Percentiles rank a stretch among this genome's conserved stretches.
Evolutionary conservation across 2,329 filamentous ascomycete species (phyloP).

Genomic region (Akanthomyces muscarius): DNA sequence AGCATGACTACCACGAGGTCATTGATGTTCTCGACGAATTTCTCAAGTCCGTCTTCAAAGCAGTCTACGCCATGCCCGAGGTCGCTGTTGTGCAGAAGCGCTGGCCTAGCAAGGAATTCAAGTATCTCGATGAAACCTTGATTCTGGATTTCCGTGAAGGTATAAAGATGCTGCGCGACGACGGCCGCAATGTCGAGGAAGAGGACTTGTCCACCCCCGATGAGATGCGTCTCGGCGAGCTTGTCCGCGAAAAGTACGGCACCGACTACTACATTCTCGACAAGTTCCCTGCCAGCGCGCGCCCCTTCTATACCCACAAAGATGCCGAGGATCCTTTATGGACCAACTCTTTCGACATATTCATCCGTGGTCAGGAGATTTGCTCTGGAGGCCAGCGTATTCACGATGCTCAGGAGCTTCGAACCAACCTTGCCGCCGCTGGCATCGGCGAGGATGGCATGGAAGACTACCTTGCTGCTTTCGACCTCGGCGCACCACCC

Average conservation of each 20-base stretch:
- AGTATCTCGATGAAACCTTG: constrained; percentile 82
- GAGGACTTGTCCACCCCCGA: constrained; percentile 83
- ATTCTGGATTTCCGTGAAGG: constrained; percentile 76
- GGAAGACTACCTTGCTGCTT: constrained; percentile 86
- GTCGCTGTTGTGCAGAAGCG: constrained; percentile 76
- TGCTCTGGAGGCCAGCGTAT: constrained; percentile 92
- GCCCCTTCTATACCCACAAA: constrained; percentile 89
- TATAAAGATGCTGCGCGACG: constrained; percentile 76
- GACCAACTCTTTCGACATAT: constrained; percentile 95
- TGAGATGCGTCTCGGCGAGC: constrained; percentile 77
- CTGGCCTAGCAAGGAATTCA: constrained; percentile 81
- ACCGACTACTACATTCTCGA: constrained; percentile 94
- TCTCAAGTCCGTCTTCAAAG: constrained; percentile 66
- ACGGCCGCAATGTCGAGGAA: constrained; percentile 67
- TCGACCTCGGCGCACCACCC: constrained; percentile 82
- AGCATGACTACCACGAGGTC: constrained; percentile 85
- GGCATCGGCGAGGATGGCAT: constrained; percentile 78
- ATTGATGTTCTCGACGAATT: constrained; percentile 72
- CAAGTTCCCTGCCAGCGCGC: constrained; percentile 80
- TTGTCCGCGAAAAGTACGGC: constrained; percentile 80
- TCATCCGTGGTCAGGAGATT: constrained; percentile 89
- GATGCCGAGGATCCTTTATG: constrained; percentile 66
- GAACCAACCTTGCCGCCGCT: constrained; percentile 68
- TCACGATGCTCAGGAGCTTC: constrained; percentile 70
- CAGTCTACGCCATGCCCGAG: constrained; percentile 53